phyloP scores from a whole-genome alignment of 768 basidiomycete genomes.

The Pholiota molesta region DNA sequence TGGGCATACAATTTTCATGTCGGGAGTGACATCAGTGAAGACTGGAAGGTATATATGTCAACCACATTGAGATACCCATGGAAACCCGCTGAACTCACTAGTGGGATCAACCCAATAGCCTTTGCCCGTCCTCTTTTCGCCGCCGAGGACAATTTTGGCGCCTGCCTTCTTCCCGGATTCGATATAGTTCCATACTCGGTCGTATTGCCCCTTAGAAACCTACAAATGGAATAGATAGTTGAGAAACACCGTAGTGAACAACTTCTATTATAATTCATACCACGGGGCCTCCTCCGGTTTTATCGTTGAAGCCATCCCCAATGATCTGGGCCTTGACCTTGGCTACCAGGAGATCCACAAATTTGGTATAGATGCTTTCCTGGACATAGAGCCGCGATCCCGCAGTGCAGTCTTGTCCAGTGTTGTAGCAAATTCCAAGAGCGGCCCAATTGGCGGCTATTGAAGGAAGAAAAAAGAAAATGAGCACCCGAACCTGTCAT shows the following conservation, averaged over 20 bases:
- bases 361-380: conserved; percentile 84
- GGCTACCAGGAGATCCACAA: conserved; percentile 63
- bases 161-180: conserved; percentile 84
- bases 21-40: conserved; percentile 74
- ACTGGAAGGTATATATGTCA: conserved; percentile 45
- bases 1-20: conserved; percentile 79
- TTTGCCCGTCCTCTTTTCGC: conserved; percentile 70
- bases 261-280: conserved; percentile 41
- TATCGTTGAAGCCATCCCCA: conserved; percentile 81
- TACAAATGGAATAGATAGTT: conserved; percentile 29
- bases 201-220: conserved; percentile 85
- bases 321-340: conserved; percentile 73
- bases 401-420: conserved; percentile 93
- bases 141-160: conserved; percentile 79
- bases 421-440: conserved; percentile 85
- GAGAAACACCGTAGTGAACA: neutral
- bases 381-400: conserved; percentile 92
- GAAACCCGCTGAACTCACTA: conserved; percentile 46
- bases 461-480: neutral
- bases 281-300: conserved; percentile 79
- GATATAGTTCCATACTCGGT: conserved; percentile 87
- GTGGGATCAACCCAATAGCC: conserved; percentile 94
- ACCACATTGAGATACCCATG: neutral
- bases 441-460: conserved; percentile 85
- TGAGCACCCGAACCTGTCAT: neutral